Percentiles rank a stretch among this genome's conserved stretches.
Conservation (phyloP, 169 alveolate genomes). For the Toxoplasma gondii region DNA sequence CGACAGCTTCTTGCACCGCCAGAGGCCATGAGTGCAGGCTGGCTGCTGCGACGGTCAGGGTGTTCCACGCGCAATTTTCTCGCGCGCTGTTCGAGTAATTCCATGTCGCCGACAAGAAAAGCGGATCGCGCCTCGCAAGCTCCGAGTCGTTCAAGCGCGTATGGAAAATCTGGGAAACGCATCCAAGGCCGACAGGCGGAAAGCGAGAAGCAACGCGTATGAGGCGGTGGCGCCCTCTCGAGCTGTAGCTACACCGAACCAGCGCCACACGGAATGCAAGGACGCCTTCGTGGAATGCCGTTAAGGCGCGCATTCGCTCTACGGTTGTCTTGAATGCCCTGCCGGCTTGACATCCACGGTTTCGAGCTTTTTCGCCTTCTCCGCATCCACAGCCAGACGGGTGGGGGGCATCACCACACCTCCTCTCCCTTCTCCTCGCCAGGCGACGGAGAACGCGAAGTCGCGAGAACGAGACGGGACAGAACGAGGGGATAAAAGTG, state of each 20-base stretch:
- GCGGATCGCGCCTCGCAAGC: constrained; percentile 22
- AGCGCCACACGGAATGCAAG: background rate
- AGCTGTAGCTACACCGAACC: background rate
- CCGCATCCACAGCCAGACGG: too few relatives aligned
- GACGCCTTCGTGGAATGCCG: background rate
- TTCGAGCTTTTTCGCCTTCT: too few relatives aligned
- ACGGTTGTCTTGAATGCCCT: background rate
- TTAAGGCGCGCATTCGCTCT: background rate
- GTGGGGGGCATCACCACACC: too few relatives aligned
- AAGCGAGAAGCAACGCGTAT: background rate
- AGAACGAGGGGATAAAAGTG: too few relatives aligned
- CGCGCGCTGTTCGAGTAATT: constrained; percentile 13
- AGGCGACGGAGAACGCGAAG: too few relatives aligned
- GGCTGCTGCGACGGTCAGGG: constrained; percentile 5
- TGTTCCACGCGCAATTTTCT: constrained; percentile 44
- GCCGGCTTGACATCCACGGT: too few relatives aligned
- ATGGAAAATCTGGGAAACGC: constrained; percentile 1
- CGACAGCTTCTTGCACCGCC: constrained; percentile 12
- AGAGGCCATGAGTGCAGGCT: background rate
- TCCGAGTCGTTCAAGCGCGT: constrained; percentile 16
- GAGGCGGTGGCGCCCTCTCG: background rate
- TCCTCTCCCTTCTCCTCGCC: too few relatives aligned
- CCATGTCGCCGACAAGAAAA: constrained; percentile 2
- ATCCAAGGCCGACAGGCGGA: background rate
- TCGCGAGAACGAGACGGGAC: too few relatives aligned